Percentiles rank a stretch among this genome's conserved stretches.
Evolutionary conservation across 2,329 filamentous ascomycete species (phyloP).

Genomic region (Thermothelomyces thermophilus): DNA sequence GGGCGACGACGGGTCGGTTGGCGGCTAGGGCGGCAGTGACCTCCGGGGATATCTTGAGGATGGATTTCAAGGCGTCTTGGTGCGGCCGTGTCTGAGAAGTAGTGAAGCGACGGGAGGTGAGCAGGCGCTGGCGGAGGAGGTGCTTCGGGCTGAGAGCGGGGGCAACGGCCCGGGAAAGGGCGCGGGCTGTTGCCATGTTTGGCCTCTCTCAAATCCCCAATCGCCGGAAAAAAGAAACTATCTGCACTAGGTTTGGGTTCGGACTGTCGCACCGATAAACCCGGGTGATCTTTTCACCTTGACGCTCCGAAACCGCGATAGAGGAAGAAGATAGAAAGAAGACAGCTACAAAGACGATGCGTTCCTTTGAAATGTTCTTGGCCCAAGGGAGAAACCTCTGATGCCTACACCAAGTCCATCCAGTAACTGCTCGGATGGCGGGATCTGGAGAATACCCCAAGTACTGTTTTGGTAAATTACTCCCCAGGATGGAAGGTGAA

Average conservation of each 20-base stretch:
- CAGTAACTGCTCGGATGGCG: no score
- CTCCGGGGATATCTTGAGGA: slow-evolving; percentile 74
- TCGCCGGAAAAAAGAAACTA: not conserved
- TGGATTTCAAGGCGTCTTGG: slow-evolving; percentile 24
- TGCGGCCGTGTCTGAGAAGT: slow-evolving; percentile 9
- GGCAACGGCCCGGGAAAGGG: slow-evolving; percentile 6
- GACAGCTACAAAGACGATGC: no score
- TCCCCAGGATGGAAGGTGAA: not conserved
- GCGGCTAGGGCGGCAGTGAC: slow-evolving; percentile 68
- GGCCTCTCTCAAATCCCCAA: not conserved
- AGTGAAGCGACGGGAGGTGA: slow-evolving; percentile 12
- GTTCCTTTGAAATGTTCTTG: no score
- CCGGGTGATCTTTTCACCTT: no score
- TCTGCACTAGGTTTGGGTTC: not conserved
- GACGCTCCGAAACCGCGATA: no score
- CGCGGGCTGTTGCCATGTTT: slow-evolving; percentile 2
- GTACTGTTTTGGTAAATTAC: no score
- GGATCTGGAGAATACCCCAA: no score
- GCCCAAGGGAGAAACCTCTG: no score
- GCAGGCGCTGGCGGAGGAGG: not conserved
- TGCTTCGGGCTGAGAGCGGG: not conserved
- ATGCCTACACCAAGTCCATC: no score
- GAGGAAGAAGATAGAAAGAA: no score
- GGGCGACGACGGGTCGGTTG: slow-evolving; percentile 76
- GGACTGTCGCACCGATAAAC: no score